These are phyloP conservation scores for Pelargonium exstipulatum DNA, from an alignment of 441 rosid species.

Conservation along the genomic window DNA sequence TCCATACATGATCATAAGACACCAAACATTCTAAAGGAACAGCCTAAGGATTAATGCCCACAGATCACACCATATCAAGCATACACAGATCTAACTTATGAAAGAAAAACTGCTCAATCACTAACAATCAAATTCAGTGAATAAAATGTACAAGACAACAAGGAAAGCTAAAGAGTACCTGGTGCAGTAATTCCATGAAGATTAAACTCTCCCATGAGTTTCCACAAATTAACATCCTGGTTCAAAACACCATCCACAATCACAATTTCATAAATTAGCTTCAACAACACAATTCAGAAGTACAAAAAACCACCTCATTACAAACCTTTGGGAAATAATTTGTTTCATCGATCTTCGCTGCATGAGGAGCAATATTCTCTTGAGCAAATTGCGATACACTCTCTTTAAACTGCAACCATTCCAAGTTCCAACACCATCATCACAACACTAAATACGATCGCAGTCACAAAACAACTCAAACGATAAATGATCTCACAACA, in stretches of 20 bases:
- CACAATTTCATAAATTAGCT: not conserved
- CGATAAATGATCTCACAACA: not conserved
- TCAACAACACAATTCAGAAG: not conserved
- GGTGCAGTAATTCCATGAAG: constrained; percentile 73
- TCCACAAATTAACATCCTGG: too few relatives aligned
- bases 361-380: constrained; percentile 72
- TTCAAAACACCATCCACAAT: not conserved
- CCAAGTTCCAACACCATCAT: not conserved
- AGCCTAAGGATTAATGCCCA: not conserved
- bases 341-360: constrained; percentile 57
- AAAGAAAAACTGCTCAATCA: not conserved
- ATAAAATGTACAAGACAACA: not conserved
- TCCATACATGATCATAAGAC: not conserved
- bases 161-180: constrained; percentile 31
- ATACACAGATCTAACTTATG: not conserved
- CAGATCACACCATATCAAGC: not conserved
- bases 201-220: too few relatives aligned
- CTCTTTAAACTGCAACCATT: constrained; percentile 61
- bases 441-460: not conserved
- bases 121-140: not conserved
- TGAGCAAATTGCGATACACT: constrained; percentile 77
- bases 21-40: not conserved
- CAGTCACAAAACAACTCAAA: not conserved
- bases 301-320: not conserved
- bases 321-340: constrained; percentile 79